A percentile compares a stretch with the other conserved stretches of the same genome.
These are phyloP conservation scores for Claviceps quebecensis DNA, from an alignment of 2,329 filamentous ascomycete genomes.

Conservation along the genomic window DNA sequence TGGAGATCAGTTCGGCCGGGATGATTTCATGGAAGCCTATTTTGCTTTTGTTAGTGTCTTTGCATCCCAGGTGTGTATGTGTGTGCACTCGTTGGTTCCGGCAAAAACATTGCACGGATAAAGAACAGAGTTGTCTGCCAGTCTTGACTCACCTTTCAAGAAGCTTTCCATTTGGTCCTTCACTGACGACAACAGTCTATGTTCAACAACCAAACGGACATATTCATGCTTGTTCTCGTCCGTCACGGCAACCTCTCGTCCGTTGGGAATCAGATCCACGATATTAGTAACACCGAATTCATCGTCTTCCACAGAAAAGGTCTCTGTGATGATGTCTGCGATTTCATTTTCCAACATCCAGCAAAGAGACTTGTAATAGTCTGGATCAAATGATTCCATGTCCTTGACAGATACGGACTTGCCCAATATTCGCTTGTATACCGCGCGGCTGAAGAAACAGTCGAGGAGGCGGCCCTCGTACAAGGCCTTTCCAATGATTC, in stretches of 20 bases:
- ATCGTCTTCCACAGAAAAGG: slow-evolving; percentile 86
- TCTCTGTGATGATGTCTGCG: slow-evolving; percentile 92
- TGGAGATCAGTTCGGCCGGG: slow-evolving; percentile 80
- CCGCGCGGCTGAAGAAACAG: slow-evolving; percentile 96
- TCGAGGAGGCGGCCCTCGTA: slow-evolving; percentile 93
- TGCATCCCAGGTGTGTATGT: too few relatives aligned
- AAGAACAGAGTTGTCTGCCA: not conserved
- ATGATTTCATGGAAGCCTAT: slow-evolving; percentile 95
- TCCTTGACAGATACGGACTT: slow-evolving; percentile 96
- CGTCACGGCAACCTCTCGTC: slow-evolving; percentile 83
- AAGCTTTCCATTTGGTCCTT: slow-evolving; percentile 91
- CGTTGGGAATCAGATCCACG: slow-evolving; percentile 75
- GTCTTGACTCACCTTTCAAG: slow-evolving; percentile 51
- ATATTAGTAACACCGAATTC: slow-evolving; percentile 82
- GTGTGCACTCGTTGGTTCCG: too few relatives aligned
- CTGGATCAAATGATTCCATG: slow-evolving; percentile 95
- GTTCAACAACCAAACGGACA: slow-evolving; percentile 84
- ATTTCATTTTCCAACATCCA: slow-evolving; percentile 99
- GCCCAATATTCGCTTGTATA: slow-evolving; percentile 94
- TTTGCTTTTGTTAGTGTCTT: slow-evolving; percentile 15
- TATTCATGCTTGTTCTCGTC: slow-evolving; percentile 99
- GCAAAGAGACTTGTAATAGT: slow-evolving; percentile 96
- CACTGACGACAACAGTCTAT: slow-evolving; percentile 81
- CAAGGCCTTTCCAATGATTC: slow-evolving; percentile 93
- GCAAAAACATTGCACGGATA: not conserved